A percentile compares a stretch with the other conserved stretches of the same genome.
Conservation (phyloP, 768 basidiomycete species). For the Porphyrellus cyaneotinctus region DNA sequence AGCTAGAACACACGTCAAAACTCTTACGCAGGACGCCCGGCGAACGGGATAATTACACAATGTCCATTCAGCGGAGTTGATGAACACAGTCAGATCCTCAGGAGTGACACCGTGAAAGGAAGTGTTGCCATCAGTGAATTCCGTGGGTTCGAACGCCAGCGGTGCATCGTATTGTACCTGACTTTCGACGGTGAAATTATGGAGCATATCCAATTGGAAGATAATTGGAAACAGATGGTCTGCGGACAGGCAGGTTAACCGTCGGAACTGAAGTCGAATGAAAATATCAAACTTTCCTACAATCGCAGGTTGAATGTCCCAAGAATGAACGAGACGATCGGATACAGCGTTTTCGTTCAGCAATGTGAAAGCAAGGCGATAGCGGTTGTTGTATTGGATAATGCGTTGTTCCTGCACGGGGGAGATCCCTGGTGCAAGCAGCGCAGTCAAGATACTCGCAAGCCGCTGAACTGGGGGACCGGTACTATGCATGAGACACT, state of each 20-base stretch:
- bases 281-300: conserved; percentile 44
- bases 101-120: conserved; percentile 57
- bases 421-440: conserved; percentile 43
- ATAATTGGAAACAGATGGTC: conserved; percentile 69
- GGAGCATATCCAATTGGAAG: conserved; percentile 55
- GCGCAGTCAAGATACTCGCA: conserved; percentile 33
- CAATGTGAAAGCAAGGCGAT: conserved; percentile 88
- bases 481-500: conserved; percentile 11
- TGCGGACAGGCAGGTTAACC: conserved; percentile 31
- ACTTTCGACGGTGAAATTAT: conserved; percentile 92
- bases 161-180: conserved; percentile 93
- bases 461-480: conserved; percentile 36
- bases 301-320: conserved; percentile 71
- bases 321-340: conserved; percentile 54
- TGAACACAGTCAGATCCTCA: conserved; percentile 86
- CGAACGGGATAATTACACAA: conserved; percentile 53
- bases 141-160: conserved; percentile 67
- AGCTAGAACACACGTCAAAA: conserved; percentile 44
- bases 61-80: conserved; percentile 96
- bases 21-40: neutral
- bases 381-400: conserved; percentile 75
- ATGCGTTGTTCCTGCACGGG: conserved; percentile 49
- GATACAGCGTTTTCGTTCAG: conserved; percentile 84
- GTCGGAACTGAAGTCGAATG: conserved; percentile 16
- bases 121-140: conserved; percentile 31